Evolutionary conservation across 768 basidiomycete genomes (phyloP), one percentile per base, ranked within the genome.

Genomic region (Pisolithus microcarpus): DNA sequence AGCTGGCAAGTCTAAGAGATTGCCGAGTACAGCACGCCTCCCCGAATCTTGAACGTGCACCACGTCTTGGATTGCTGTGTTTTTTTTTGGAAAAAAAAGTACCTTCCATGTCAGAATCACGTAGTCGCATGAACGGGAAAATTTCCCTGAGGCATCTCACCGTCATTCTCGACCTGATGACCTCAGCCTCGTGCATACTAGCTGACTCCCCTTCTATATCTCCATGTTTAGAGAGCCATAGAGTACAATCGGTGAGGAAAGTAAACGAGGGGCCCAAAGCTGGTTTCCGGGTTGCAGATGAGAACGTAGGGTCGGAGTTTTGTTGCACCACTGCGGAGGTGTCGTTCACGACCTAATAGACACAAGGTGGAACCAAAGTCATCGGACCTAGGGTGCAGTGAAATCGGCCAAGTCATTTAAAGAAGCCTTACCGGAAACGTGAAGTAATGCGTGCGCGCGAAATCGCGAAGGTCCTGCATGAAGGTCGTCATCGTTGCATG

Each of bases 251-350:
- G 2, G 81, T 78, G 63, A 87, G 66, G 63, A 79, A 85, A 7
- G 82, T 71, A 53, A 90, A 91, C 1, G 86, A 83, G 1, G 87
- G 81, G 0, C 87, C 88, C 13, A 91, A 71, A 1, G 85, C 84
- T 5, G 87, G 86, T 58, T 85, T 88, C 51, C 78, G 72, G 7
- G 63, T 68, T 1, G 66, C 69, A 5, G 64, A 65, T 46, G 67
- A 50, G 34, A 72, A 73, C 10, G 55, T 61, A 0, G 72, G 68
- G 39, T 55, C 19, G 9, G 69, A 63, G 49, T 74, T 69, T 50
- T 56, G 52, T 55, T 68, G 63, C 15, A 13, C 50, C 28, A 65
- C 55, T 21, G 61, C 46, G 10, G 78, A 74, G 0, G 81, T 75
- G 51, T 75, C 73, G 53, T 90, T 88, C 40, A 85, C 69, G 7